Conservation (phyloP, 2,329 filamentous ascomycete species). For the Aspergillus sp. region DNA sequence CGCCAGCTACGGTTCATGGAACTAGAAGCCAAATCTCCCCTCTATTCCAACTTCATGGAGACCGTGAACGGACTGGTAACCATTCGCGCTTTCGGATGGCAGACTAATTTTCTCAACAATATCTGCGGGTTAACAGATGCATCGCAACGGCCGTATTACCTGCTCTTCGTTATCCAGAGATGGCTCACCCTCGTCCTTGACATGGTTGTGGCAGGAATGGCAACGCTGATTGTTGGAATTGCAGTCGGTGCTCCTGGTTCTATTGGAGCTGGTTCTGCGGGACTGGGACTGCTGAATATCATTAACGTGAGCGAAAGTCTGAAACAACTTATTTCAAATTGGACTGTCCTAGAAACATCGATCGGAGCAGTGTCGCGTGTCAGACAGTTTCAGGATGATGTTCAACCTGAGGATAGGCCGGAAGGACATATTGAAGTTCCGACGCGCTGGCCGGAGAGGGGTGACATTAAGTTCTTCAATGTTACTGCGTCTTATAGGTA, state of each 20-base stretch:
- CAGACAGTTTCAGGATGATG: constrained; percentile 39
- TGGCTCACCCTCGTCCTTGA: constrained; percentile 48
- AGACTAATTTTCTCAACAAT: constrained; percentile 40
- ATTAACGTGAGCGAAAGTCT: constrained; percentile 50
- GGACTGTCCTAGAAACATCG: constrained; percentile 56
- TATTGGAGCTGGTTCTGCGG: constrained; percentile 47
- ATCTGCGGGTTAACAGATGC: constrained; percentile 41
- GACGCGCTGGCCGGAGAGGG: constrained; percentile 29
- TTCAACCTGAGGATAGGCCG: constrained; percentile 44
- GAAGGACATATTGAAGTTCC: constrained; percentile 58
- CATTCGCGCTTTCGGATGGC: constrained; percentile 55
- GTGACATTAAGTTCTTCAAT: constrained; percentile 8
- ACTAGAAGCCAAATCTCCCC: constrained; percentile 53
- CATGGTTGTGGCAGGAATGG: constrained; percentile 45
- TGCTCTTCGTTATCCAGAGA: constrained; percentile 47
- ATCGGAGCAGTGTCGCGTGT: constrained; percentile 47
- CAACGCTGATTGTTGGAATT: constrained; percentile 46
- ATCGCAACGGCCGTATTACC: constrained; percentile 49
- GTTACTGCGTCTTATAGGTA: constrained; percentile 9
- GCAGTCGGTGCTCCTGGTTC: constrained; percentile 39
- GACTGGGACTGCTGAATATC: constrained; percentile 50
- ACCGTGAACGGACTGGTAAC: constrained; percentile 52
- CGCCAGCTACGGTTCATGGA: constrained; percentile 55
- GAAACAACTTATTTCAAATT: constrained; percentile 47
- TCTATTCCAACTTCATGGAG: constrained; percentile 57